A percentile compares a stretch with the other conserved stretches of the same genome.
These are phyloP conservation scores for Penicillium odoratum DNA, from an alignment of 495 filamentous ascomycete genomes.

Conservation along the genomic window DNA sequence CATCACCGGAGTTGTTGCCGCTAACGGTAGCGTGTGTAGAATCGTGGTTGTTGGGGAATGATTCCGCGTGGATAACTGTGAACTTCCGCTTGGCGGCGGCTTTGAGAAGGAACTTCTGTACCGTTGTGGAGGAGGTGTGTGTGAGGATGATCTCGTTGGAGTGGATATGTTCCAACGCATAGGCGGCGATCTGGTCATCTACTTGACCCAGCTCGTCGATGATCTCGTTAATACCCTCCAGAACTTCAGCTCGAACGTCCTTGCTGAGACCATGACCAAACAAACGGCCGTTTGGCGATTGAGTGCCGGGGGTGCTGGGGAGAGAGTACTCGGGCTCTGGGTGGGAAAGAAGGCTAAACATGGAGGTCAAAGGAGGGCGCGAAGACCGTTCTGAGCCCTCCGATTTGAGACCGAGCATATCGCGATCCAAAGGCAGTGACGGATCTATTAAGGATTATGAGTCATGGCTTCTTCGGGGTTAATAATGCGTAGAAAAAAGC, in stretches of 20 bases:
- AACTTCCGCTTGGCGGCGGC: constrained; percentile 86
- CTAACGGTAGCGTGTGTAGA: constrained; percentile 59
- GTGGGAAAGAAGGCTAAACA: constrained; percentile 81
- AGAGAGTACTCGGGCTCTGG: constrained; percentile 47
- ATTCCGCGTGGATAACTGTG: constrained; percentile 78
- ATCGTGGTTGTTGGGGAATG: constrained; percentile 66
- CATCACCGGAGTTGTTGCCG: constrained; percentile 44
- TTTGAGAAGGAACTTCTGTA: constrained; percentile 82
- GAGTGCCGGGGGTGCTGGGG: constrained; percentile 46
- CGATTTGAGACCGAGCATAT: constrained; percentile 28
- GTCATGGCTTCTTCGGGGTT: constrained; percentile 5
- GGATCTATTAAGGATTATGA: constrained; percentile 29
- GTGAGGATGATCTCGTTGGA: constrained; percentile 87
- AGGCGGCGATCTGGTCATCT: constrained; percentile 84
- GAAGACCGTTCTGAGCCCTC: constrained; percentile 42
- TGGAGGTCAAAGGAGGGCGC: constrained; percentile 64
- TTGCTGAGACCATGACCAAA: constrained; percentile 34
- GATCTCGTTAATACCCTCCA: constrained; percentile 86
- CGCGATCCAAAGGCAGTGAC: constrained; percentile 35
- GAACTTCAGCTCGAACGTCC: constrained; percentile 82
- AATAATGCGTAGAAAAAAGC: constrained; percentile 8
- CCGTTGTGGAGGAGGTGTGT: constrained; percentile 74
- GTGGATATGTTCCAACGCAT: constrained; percentile 86
- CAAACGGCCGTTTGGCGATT: constrained; percentile 43
- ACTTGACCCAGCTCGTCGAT: constrained; percentile 87